phyloP scores from a whole-genome alignment of 768 basidiomycete species.

The Mycena maculata region DNA sequence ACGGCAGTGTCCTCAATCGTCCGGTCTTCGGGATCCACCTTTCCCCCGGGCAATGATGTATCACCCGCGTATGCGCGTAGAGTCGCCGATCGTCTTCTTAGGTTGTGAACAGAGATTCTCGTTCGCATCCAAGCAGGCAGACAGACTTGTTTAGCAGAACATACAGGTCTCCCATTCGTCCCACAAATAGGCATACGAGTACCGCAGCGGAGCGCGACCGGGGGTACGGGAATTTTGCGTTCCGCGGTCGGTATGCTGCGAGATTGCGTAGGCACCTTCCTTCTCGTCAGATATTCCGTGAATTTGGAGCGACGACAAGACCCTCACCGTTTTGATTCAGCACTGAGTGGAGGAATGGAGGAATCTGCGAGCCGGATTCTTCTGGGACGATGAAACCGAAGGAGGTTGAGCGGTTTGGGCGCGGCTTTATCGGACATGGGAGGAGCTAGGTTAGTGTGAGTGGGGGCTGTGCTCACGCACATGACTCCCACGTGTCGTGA shows the following conservation, averaged over 20 bases:
- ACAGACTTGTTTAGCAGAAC: conserved; percentile 80
- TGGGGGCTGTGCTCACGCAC: too few relatives aligned
- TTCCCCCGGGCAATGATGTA: conserved; percentile 90
- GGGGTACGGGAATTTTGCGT: conserved; percentile 58
- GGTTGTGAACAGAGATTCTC: too few relatives aligned
- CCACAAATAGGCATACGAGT: conserved; percentile 86
- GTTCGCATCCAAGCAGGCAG: neutral
- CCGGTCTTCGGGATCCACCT: conserved; percentile 74
- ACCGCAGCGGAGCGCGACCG: conserved; percentile 77
- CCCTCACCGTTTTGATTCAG: conserved; percentile 64
- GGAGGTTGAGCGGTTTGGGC: conserved; percentile 49
- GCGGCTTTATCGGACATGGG: conserved; percentile 30
- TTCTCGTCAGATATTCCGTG: neutral
- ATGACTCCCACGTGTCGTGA: too few relatives aligned
- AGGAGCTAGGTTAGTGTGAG: too few relatives aligned
- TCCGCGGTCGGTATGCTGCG: conserved; percentile 58
- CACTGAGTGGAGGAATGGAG: conserved; percentile 59
- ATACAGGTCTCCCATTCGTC: conserved; percentile 84
- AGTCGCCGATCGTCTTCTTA: conserved; percentile 74
- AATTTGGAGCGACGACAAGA: neutral
- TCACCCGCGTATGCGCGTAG: conserved; percentile 87
- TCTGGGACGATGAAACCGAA: conserved; percentile 61
- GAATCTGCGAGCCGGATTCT: conserved; percentile 50
- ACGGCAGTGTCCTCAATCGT: conserved; percentile 67
- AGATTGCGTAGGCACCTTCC: conserved; percentile 69